Evolutionary conservation across 1,284 basidiomycete species (phyloP).

Genomic region (Tremellales sp.): DNA sequence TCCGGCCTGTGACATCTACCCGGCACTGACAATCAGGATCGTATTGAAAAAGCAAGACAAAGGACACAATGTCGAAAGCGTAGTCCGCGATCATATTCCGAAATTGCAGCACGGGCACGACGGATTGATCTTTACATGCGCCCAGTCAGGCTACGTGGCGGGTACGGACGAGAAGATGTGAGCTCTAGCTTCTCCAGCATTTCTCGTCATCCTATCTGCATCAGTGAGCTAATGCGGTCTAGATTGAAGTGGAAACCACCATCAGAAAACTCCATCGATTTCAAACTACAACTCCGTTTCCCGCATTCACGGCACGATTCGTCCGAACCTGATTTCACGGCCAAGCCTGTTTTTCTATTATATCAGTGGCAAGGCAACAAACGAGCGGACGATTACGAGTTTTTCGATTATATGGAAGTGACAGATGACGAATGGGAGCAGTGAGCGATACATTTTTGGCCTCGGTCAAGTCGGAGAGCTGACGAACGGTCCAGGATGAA

Average conservation of each 20-base stretch:
- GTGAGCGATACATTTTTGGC: constrained; percentile 53
- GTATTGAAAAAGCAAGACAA: constrained; percentile 81
- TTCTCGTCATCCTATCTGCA: neutral
- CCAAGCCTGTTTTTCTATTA: constrained; percentile 82
- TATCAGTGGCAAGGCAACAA: constrained; percentile 63
- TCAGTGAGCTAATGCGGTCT: constrained; percentile 1
- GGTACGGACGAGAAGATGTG: constrained; percentile 92
- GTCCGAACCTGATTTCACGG: constrained; percentile 67
- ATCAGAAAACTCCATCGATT: constrained; percentile 96
- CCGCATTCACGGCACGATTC: constrained; percentile 61
- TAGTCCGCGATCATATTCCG: constrained; percentile 79
- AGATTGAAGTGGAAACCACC: constrained; percentile 99
- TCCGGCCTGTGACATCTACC: neutral
- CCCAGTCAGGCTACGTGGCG: constrained; percentile 75
- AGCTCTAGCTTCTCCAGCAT: constrained; percentile 29
- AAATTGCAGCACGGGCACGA: constrained; percentile 90
- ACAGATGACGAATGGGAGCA: constrained; percentile 88
- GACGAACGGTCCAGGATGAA: constrained; percentile 69
- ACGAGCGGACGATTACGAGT: constrained; percentile 62
- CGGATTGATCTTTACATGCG: constrained; percentile 94
- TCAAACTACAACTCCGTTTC: constrained; percentile 89
- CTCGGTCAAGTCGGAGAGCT: neutral
- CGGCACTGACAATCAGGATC: constrained; percentile 55
- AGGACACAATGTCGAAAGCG: constrained; percentile 83
- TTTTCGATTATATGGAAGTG: constrained; percentile 81